Percentiles rank a stretch among this genome's conserved stretches.
Conservation (phyloP, 2,329 filamentous ascomycete species). For the Rhinocladiella similis region DNA sequence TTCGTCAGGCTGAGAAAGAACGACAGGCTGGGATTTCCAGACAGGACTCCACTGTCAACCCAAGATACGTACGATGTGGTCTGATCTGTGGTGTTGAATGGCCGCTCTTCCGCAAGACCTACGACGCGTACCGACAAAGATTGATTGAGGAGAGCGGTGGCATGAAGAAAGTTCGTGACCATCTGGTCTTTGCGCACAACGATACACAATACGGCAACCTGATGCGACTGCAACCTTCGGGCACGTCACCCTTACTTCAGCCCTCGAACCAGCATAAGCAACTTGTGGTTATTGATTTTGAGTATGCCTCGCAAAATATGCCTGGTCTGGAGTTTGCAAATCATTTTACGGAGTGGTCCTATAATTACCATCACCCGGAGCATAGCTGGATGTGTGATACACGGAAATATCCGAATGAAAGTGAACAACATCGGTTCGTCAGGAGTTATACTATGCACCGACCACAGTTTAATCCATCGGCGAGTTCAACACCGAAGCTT, state of each 20-base stretch:
- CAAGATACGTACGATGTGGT: conserved; percentile 49
- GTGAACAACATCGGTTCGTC: conserved; percentile 71
- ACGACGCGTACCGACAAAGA: conserved; percentile 75
- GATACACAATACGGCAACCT: conserved; percentile 99
- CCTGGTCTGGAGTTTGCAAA: conserved; percentile 92
- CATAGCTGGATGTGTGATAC: conserved; percentile 68
- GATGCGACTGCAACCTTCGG: conserved; percentile 69
- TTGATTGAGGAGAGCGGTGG: conserved; percentile 73
- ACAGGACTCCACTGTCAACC: conserved; percentile 9
- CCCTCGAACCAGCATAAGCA: conserved; percentile 95
- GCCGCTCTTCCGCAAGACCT: conserved; percentile 70
- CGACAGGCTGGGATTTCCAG: conserved; percentile 37
- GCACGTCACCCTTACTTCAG: conserved; percentile 79
- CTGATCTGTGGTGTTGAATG: conserved; percentile 83
- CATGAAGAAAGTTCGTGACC: conserved; percentile 64
- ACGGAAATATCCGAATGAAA: conserved; percentile 70
- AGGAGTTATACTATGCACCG: conserved; percentile 82
- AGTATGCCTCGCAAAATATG: conserved; percentile 89
- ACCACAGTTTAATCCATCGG: conserved; percentile 61
- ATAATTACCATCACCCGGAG: conserved; percentile 82
- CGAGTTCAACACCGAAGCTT: conserved; percentile 50
- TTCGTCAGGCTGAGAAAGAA: conserved; percentile 50
- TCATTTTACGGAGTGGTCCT: conserved; percentile 97
- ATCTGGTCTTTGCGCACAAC: conserved; percentile 93
- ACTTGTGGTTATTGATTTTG: conserved; percentile 95